Conservation (phyloP, 2,329 filamentous ascomycete species). For the Cordyceps cicadae region DNA sequence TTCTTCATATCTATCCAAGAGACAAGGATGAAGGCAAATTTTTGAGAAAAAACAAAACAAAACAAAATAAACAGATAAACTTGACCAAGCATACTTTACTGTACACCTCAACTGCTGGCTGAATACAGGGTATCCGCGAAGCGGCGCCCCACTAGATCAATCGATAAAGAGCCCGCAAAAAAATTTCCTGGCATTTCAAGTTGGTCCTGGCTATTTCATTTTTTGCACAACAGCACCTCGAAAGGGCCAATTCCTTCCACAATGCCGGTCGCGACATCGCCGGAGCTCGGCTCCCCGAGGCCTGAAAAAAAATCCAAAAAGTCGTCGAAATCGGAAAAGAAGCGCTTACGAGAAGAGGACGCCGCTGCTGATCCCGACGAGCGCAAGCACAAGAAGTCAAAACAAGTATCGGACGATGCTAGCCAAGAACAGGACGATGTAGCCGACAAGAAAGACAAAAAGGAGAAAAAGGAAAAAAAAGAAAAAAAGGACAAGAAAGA, state of each 20-base stretch:
- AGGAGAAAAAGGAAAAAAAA: constrained; percentile 23
- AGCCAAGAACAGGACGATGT: constrained; percentile 20
- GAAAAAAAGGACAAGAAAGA: constrained; percentile 14
- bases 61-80: too few species aligned
- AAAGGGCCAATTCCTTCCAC: constrained; percentile 13
- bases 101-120: too few species aligned
- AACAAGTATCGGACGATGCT: constrained; percentile 32
- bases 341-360: constrained; percentile 38
- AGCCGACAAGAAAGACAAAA: constrained; percentile 26
- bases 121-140: too few species aligned
- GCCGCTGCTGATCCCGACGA: constrained; percentile 27
- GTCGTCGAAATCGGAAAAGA: constrained; percentile 31
- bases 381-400: constrained; percentile 43
- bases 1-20: too few species aligned
- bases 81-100: too few species aligned
- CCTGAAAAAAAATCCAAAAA: constrained; percentile 32
- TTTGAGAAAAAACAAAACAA: too few species aligned
- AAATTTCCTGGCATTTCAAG: constrained; percentile 16
- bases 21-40: too few species aligned
- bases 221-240: constrained; percentile 8
- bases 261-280: constrained; percentile 27
- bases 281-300: constrained; percentile 23
- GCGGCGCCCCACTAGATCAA: background rate
- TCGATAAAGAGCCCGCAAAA: constrained; percentile 19
- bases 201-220: background rate